These are phyloP conservation scores for Starmerella riodocensis DNA, from an alignment of 805 yeast species.

Conservation along the genomic window DNA sequence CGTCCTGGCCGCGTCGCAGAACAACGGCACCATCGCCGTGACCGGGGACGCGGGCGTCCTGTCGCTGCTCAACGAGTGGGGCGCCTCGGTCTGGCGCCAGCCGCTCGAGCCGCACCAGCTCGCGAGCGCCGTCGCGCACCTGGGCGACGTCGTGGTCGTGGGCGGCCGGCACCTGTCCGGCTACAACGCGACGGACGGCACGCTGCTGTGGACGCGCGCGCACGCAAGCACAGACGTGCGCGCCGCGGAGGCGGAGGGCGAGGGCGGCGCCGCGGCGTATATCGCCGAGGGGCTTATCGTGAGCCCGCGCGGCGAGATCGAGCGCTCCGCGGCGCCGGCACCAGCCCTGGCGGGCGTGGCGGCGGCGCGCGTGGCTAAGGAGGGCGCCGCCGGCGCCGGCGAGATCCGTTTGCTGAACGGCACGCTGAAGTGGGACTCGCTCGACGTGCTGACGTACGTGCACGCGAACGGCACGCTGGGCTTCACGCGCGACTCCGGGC, in stretches of 20 bases:
- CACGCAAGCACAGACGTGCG: constrained; percentile 1
- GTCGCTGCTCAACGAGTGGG: constrained; percentile 21
- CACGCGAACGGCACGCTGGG: constrained; percentile 2
- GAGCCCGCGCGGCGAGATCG: background rate
- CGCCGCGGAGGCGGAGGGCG: too few relatives aligned
- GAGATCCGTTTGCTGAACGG: too few relatives aligned
- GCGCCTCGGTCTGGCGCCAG: constrained; percentile 24
- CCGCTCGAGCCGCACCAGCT: constrained; percentile 7
- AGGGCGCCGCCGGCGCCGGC: background rate
- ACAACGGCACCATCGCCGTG: constrained; percentile 15
- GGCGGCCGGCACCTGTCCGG: constrained; percentile 12
- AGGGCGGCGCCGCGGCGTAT: too few relatives aligned
- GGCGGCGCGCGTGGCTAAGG: background rate
- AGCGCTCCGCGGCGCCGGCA: background rate
- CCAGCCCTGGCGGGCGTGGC: background rate
- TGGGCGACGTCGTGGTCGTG: constrained; percentile 5
- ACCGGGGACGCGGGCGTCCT: constrained; percentile 20
- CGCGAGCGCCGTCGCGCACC: constrained; percentile 9
- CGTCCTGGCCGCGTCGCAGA: constrained; percentile 11
- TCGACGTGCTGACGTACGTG: constrained; percentile 6
- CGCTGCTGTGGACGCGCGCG: constrained; percentile 10
- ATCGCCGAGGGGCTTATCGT: background rate
- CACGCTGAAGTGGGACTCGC: constrained; percentile 9
- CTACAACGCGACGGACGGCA: constrained; percentile 13
- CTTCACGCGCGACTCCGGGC: constrained; percentile 26